These are phyloP conservation scores for Cyberlindnera maritima DNA, from an alignment of 805 yeast species.

Conservation along the genomic window DNA sequence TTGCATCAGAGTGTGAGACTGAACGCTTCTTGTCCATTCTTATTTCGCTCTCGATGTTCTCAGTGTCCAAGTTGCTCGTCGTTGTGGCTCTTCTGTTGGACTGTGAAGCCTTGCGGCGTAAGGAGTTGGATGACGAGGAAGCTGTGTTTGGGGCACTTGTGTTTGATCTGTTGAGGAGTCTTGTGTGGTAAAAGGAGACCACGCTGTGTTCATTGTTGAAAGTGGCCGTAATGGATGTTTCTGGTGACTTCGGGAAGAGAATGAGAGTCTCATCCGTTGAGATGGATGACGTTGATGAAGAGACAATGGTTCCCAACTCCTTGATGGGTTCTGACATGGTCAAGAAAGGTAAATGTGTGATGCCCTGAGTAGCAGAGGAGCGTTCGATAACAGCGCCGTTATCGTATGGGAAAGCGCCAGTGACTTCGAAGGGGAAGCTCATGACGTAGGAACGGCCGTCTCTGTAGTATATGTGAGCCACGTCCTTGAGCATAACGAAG, in stretches of 20 bases:
- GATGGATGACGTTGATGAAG: conserved; percentile 67
- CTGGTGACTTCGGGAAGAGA: conserved; percentile 46
- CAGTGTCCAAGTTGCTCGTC: conserved; percentile 1
- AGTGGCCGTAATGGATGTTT: conserved; percentile 52
- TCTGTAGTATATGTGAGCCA: conserved; percentile 58
- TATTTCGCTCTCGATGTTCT: conserved; percentile 11
- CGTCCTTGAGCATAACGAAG: conserved; percentile 58
- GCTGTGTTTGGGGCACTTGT: background rate
- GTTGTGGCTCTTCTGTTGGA: conserved; percentile 20
- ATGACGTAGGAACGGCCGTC: conserved; percentile 59
- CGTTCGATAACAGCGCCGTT: conserved; percentile 67
- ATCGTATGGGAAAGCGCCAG: conserved; percentile 59
- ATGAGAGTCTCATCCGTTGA: conserved; percentile 55
- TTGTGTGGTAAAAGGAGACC: conserved; percentile 54
- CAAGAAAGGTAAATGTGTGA: conserved; percentile 38
- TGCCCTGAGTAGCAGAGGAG: background rate
- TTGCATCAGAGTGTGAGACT: conserved; percentile 37
- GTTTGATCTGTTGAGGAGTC: conserved; percentile 35
- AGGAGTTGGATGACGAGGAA: background rate
- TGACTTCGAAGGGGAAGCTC: conserved; percentile 67
- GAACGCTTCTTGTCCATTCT: conserved; percentile 29
- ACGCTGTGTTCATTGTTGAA: conserved; percentile 43
- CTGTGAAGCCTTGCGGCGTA: conserved; percentile 23
- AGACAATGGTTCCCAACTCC: conserved; percentile 68
- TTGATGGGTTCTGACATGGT: conserved; percentile 73